These are phyloP conservation scores for Comarum palustre DNA, from an alignment of 306 rosid species.

Conservation along the genomic window DNA sequence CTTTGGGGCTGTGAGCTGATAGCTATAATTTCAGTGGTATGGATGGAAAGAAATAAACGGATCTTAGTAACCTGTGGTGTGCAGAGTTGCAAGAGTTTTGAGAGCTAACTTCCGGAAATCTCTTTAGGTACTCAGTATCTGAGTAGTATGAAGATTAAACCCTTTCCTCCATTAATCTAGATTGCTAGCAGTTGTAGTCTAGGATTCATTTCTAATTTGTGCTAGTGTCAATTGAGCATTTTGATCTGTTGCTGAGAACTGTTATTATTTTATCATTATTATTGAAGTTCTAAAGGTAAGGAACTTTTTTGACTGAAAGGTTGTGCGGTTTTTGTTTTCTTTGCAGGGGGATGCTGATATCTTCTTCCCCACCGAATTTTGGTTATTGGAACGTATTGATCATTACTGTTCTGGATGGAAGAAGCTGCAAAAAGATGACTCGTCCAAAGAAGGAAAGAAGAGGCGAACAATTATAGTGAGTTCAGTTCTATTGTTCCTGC, in stretches of 20 bases:
- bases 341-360: conserved; percentile 94
- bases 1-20: background rate
- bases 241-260: background rate
- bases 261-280: background rate
- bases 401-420: conserved; percentile 90
- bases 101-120: background rate
- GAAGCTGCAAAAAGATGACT: conserved; percentile 41
- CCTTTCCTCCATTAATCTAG: background rate
- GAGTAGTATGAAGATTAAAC: background rate
- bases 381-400: conserved; percentile 78
- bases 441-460: conserved; percentile 71
- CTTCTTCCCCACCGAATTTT: conserved; percentile 89
- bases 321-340: conserved; percentile 19
- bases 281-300: background rate
- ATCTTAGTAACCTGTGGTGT: background rate
- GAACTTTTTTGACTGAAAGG: background rate
- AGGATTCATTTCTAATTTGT: background rate
- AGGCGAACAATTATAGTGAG: conserved; percentile 82
- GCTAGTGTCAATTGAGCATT: background rate
- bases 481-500: conserved; percentile 13
- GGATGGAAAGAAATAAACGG: background rate
- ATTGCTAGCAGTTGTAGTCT: background rate
- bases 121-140: background rate
- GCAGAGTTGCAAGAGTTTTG: background rate
- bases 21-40: background rate